Conservation (phyloP, 2,329 filamentous ascomycete species). For the Claviceps maximensis region DNA sequence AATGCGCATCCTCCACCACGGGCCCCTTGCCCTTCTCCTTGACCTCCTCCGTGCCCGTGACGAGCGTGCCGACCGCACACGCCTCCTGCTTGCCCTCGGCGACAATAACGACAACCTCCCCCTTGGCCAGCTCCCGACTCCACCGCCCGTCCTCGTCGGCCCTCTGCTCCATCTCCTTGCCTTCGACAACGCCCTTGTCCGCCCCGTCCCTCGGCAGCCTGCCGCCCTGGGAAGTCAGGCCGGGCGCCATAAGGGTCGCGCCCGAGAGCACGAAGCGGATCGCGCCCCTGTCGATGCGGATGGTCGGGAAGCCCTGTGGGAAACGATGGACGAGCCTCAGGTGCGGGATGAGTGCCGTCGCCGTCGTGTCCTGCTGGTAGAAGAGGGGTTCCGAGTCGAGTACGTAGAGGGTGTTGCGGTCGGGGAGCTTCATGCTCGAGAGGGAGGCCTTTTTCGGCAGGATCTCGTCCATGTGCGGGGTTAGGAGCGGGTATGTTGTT, state of each 20-base stretch:
- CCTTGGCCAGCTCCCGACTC: conserved; percentile 60
- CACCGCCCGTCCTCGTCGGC: conserved; percentile 38
- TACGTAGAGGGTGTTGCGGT: conserved; percentile 80
- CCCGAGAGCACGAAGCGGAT: conserved; percentile 93
- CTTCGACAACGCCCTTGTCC: conserved; percentile 20
- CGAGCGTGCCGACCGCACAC: conserved; percentile 75
- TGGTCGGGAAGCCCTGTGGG: conserved; percentile 66
- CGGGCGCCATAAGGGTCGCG: conserved; percentile 91
- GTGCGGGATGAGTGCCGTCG: conserved; percentile 67
- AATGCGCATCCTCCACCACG: conserved; percentile 88
- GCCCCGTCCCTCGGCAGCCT: conserved; percentile 49
- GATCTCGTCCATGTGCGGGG: conserved; percentile 82
- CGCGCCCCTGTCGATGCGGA: conserved; percentile 88
- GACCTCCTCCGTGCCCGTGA: conserved; percentile 78
- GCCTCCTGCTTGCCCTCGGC: conserved; percentile 91
- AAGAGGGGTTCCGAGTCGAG: conserved; percentile 70
- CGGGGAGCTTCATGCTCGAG: conserved; percentile 83
- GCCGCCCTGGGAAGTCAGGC: conserved; percentile 73
- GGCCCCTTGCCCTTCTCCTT: conserved; percentile 91
- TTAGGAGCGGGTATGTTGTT: conserved; percentile 73
- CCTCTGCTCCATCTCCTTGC: conserved; percentile 28
- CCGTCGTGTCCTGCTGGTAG: conserved; percentile 63
- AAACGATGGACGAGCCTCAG: conserved; percentile 82
- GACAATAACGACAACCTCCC: conserved; percentile 74
- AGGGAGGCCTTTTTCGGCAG: conserved; percentile 90